A percentile compares a stretch with the other conserved stretches of the same genome.
phyloP scores from a whole-genome alignment of 306 rosid genomes.

The Quercus suber region DNA sequence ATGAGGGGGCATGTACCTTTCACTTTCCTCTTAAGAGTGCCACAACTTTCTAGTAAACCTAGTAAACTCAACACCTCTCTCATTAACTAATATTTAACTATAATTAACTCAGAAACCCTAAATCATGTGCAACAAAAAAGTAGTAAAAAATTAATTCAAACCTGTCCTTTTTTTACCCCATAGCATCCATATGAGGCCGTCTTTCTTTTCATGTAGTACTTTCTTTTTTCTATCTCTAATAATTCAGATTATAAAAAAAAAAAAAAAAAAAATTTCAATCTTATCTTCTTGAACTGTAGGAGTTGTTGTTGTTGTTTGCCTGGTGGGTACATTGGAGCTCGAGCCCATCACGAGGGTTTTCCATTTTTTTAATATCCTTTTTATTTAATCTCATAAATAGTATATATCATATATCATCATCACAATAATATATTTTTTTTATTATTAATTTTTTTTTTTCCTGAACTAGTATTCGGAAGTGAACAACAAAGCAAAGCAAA shows the following conservation, averaged over 20 bases:
- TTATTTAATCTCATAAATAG: not conserved
- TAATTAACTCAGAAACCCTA: not conserved
- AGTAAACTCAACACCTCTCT: not conserved
- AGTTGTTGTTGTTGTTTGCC: conserved; percentile 6
- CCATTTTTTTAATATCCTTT: not conserved
- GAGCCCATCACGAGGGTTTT: conserved; percentile 50
- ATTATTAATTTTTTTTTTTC: not conserved
- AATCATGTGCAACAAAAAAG: not conserved
- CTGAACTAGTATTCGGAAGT: conserved; percentile 13
- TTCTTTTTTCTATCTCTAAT: too few species aligned
- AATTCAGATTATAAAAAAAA: not conserved
- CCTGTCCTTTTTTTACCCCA: not conserved
- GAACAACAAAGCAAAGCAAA: not conserved
- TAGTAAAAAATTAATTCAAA: not conserved
- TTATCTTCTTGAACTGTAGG: conserved; percentile 38
- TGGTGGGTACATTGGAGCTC: conserved; percentile 35
- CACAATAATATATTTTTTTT: not conserved
- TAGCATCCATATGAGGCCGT: not conserved
- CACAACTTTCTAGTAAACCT: not conserved
- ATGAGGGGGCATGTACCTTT: not conserved
- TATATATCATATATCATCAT: not conserved
- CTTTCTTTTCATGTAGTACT: not conserved
- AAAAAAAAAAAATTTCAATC: conserved; percentile 16
- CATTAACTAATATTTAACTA: not conserved
- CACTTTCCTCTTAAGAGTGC: not conserved